Base-by-base conservation (phyloP, 331 rosid genomes). In the Rhamnella rubrinervis region DNA sequence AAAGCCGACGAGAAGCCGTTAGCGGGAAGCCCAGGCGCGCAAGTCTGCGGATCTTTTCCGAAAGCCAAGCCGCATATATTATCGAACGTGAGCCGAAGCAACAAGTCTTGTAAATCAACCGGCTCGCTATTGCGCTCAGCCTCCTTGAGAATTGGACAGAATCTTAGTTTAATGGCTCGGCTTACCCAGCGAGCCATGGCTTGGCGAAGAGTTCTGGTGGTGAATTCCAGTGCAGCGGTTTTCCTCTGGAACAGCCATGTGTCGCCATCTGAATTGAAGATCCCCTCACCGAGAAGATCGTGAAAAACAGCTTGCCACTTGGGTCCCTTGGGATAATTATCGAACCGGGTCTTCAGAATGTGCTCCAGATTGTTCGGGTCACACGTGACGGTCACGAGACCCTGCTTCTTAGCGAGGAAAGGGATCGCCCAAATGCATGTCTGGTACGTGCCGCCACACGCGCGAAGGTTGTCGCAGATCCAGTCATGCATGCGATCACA, bases 161-260 rank as follows among this genome's bases (percentile, higher is more conserved):
- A 89, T 19, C 97, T 59, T 0, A 85, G 91, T 76, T 89, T 88
- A 4, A 88, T 93, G 35, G 97, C 93, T 59, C 96, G 92, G 70
- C 69, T 90, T n/a, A 93, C 97, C 98, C 98, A 93, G 2, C 98
- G 78, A 60, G 90, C 96, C 98, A 93, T 93, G 60, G 98, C 97
- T 72, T 93, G 98, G 59, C 98, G 98, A 10, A 93, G 46, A 0
- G 98, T 93, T 51, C 98, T 13, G 12, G 97, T 90, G 23, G 98
- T 93, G 38, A 93, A 93, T 76, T 93, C 98, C 68, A 93, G 68
- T 0, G 98, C 97, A 6, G 98, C 98, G 0, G 98, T 93, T 65
- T 93, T 93, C 2, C 98, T 78, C 75, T 93, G 98, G 56, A 90
- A 90, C 18, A 83, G 78, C 98, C 98, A 93, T 66, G 97, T 86